Evolutionary conservation across 192 early-diverging fungal genomes (phyloP).

Genomic region (Entomortierella chlamydospora): DNA sequence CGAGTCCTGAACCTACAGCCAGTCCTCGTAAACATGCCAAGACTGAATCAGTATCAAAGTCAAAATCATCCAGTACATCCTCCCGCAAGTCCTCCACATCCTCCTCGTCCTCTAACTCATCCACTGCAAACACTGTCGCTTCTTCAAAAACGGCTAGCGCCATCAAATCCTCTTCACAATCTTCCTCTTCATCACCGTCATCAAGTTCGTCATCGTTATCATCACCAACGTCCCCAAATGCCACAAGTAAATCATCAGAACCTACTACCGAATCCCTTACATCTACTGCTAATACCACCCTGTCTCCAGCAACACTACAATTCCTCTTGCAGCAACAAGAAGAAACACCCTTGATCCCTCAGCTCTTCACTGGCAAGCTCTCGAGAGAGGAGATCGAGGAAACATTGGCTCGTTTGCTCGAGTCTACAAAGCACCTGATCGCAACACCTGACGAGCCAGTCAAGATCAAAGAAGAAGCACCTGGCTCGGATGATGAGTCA

Average conservation of each 20-base stretch:
- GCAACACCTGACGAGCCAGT: not conserved
- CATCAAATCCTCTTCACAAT: conserved; percentile 4
- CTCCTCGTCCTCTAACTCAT: not conserved
- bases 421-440: conserved; percentile 48
- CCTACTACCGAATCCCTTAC: conserved; percentile 27
- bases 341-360: conserved; percentile 48
- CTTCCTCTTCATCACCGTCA: conserved; percentile 6
- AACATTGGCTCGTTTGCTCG: conserved; percentile 40
- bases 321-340: conserved; percentile 45
- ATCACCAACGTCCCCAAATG: not conserved
- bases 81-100: conserved; percentile 38
- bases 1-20: conserved; percentile 37
- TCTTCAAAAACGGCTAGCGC: conserved; percentile 10
- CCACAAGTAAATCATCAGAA: conserved; percentile 7
- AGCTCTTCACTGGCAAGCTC: conserved; percentile 49
- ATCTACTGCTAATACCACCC: conserved; percentile 37
- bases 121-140: not conserved
- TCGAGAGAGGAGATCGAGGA: conserved; percentile 45
- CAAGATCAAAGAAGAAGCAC: conserved; percentile 38
- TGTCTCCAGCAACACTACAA: conserved; percentile 51
- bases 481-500: conserved; percentile 50
- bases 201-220: not conserved
- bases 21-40: conserved; percentile 47
- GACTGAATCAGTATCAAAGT: conserved; percentile 45
- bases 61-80: conserved; percentile 24